Evolutionary conservation across 441 rosid species (phyloP), one percentile per base, ranked within the genome.

Genomic region (Adansonia madagascariensis): DNA sequence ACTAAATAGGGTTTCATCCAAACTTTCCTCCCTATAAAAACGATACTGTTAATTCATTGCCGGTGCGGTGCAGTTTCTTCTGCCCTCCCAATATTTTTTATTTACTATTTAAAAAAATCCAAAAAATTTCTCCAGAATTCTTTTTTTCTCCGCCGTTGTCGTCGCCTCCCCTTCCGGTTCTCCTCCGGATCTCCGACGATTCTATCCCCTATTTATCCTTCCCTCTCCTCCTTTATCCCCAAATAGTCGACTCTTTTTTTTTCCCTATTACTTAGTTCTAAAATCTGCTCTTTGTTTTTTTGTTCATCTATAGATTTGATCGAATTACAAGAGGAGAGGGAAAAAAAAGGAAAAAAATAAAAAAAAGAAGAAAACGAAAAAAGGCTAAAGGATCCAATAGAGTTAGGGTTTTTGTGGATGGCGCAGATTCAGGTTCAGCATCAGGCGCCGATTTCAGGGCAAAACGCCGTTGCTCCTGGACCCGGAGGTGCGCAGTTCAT

Each of bases 371-470:
- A 14, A 0, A 4, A 50, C 12, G 5, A 3, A 52, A 64, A 73
- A 69, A 68, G 44, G 80, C 76, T 66, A 77, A 49, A 75, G 70
- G 67, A 80, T 77, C 62, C 57, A 83, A 73, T 80, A 75, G 27
- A 62, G 46, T 53, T 53, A 17, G 57, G 18, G 35, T 78, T 70
- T 78, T 75, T 1, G 41, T 56, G 6, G 77, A 89, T 91, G 98
- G 91, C 93, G 60, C 91, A 89, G 85, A 81, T 85, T 86, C 96
- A 91, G 85, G 79, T 89, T 75, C 95, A 87, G 80, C 88, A 83
- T 77, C 90, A 86, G 84, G 86, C 85, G 39, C 84, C 77, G 24
- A 78, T 80, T 60, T 77, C 88, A 44, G 88, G 84, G 35, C 84
- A 88, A 1, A 84, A 74, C 41, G 91, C 85, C 4, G 85, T 75